Evolutionary conservation across 257 asterid genomes (phyloP).

Genomic region (Petunia secreta): DNA sequence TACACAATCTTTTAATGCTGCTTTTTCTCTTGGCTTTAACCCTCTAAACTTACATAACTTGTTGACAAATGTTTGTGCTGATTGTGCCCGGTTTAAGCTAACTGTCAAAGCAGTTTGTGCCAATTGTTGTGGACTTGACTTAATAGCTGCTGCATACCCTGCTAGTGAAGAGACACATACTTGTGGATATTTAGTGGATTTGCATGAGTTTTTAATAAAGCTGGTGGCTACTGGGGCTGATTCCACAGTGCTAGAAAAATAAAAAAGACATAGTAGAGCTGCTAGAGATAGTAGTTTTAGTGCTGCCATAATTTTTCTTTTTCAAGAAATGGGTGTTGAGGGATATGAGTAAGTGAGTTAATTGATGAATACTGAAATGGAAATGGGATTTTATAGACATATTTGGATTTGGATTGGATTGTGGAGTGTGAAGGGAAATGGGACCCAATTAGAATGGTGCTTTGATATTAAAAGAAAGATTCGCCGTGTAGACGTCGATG

Average conservation of each 20-base stretch:
- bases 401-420: neutral
- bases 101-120: constrained; percentile 31
- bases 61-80: constrained; percentile 6
- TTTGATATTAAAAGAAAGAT: neutral
- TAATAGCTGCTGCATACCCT: constrained; percentile 25
- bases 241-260: neutral
- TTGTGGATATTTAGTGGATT: constrained; percentile 29
- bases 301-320: constrained; percentile 31
- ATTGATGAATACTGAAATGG: too few relatives aligned
- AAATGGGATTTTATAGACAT: neutral
- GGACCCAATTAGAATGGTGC: neutral
- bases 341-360: neutral
- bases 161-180: constrained; percentile 31
- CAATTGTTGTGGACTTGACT: constrained; percentile 29
- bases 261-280: neutral
- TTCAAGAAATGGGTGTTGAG: neutral
- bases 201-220: constrained; percentile 33
- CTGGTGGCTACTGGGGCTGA: constrained; percentile 20
- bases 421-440: neutral
- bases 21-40: constrained; percentile 28
- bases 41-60: constrained; percentile 24
- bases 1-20: constrained; percentile 33
- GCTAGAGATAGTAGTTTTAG: constrained; percentile 25
- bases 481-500: constrained; percentile 14
- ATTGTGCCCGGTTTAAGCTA: constrained; percentile 28